Evolutionary conservation across 2,329 filamentous ascomycete species (phyloP).

Genomic region (Arthrobotrys conoides): DNA sequence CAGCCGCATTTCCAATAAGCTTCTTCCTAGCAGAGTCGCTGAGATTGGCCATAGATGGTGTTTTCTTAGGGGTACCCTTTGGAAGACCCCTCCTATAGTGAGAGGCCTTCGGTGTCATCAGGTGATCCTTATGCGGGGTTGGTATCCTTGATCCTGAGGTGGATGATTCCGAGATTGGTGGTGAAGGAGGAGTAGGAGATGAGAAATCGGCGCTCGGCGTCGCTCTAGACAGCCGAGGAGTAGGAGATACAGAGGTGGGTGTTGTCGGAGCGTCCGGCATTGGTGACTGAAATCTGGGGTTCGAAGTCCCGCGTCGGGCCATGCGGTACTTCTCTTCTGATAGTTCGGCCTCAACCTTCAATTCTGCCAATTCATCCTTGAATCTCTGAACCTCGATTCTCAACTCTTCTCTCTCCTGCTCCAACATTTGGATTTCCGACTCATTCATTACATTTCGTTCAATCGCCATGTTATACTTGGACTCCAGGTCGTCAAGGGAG

Average conservation of each 20-base stretch:
- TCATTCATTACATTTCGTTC: slow-evolving; percentile 94
- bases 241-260: slow-evolving; percentile 86
- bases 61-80: slow-evolving; percentile 63
- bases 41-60: slow-evolving; percentile 47
- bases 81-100: slow-evolving; percentile 67
- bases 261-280: slow-evolving; percentile 82
- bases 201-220: slow-evolving; percentile 74
- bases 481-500: slow-evolving; percentile 95
- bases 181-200: slow-evolving; percentile 87
- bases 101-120: slow-evolving; percentile 72
- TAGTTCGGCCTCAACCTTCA: slow-evolving; percentile 95
- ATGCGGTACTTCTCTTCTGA: slow-evolving; percentile 83
- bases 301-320: slow-evolving; percentile 65
- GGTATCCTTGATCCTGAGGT: slow-evolving; percentile 73
- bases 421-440: slow-evolving; percentile 90
- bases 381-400: slow-evolving; percentile 92
- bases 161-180: slow-evolving; percentile 90
- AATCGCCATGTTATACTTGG: slow-evolving; percentile 94
- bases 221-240: slow-evolving; percentile 74
- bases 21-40: slow-evolving; percentile 41
- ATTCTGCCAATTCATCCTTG: slow-evolving; percentile 89
- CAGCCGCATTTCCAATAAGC: slow-evolving; percentile 66
- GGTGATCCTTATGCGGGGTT: slow-evolving; percentile 69
- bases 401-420: slow-evolving; percentile 89
- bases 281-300: slow-evolving; percentile 74